Percentiles rank a stretch among this genome's conserved stretches.
Conservation (phyloP, 164 flowering plant species). For the Warburgia ugandensis region DNA sequence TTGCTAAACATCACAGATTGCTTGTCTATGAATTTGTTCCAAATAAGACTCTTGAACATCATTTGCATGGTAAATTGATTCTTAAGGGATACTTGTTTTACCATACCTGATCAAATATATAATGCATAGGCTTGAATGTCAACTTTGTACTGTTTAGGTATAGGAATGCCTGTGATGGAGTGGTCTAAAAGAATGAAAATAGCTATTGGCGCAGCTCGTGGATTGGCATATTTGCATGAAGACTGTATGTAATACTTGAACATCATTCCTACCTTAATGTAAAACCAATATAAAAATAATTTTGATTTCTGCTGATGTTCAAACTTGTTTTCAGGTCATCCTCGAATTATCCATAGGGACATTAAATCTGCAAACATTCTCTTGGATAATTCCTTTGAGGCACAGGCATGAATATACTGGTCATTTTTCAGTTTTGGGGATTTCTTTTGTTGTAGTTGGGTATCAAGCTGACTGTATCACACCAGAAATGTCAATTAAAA, state of each 20-base stretch:
- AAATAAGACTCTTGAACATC: conserved; percentile 49
- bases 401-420: conserved; percentile 37
- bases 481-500: neutral
- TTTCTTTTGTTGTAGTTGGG: neutral
- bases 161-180: conserved; percentile 45
- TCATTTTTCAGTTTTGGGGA: neutral
- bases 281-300: neutral
- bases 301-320: neutral
- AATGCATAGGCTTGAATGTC: neutral
- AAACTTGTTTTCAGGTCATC: conserved; percentile 44
- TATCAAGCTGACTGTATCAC: neutral
- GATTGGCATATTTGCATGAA: conserved; percentile 77
- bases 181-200: conserved; percentile 63
- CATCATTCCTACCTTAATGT: neutral
- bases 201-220: conserved; percentile 71
- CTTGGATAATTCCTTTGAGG: conserved; percentile 55
- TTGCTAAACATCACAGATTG: conserved; percentile 42
- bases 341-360: conserved; percentile 76
- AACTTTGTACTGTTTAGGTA: conserved; percentile 28
- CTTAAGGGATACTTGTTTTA: neutral
- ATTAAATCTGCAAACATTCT: conserved; percentile 78
- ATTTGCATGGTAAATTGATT: conserved; percentile 44
- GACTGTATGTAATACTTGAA: conserved; percentile 46
- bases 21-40: conserved; percentile 60
- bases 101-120: neutral